These are phyloP conservation scores for Backusella circina DNA, from an alignment of 192 early-diverging fungal genomes.

Conservation along the genomic window DNA sequence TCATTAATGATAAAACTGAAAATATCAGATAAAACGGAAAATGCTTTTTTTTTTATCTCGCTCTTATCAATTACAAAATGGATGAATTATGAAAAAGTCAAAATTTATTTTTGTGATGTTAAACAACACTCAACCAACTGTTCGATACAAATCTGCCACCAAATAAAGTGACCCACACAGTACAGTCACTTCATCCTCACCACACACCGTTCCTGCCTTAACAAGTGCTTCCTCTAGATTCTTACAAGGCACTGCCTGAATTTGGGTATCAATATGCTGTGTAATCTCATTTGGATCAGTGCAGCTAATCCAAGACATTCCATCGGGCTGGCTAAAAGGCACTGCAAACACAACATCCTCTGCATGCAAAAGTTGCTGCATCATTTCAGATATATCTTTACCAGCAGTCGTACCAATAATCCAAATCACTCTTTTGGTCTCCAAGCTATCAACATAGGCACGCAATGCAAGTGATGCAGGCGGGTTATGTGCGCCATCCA, in stretches of 20 bases:
- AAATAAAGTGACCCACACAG: slow-evolving; percentile 87
- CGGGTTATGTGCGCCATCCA: slow-evolving; percentile 92
- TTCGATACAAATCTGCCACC: slow-evolving; percentile 72
- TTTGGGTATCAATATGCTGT: slow-evolving; percentile 10
- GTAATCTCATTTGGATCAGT: slow-evolving; percentile 45
- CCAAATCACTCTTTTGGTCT: slow-evolving; percentile 55
- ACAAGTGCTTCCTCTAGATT: slow-evolving; percentile 40
- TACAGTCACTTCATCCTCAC: slow-evolving; percentile 53
- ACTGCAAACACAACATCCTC: slow-evolving; percentile 67
- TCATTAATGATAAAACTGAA: too few species aligned
- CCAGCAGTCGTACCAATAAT: slow-evolving; percentile 72
- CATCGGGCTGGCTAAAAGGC: slow-evolving; percentile 70
- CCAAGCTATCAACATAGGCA: slow-evolving; percentile 55
- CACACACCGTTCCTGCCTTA: slow-evolving; percentile 20
- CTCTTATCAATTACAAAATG: too few species aligned
- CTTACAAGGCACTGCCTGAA: slow-evolving; percentile 22
- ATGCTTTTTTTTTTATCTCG: too few species aligned
- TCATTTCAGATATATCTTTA: slow-evolving; percentile 60
- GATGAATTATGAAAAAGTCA: too few species aligned
- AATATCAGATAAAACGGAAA: too few species aligned
- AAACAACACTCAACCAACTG: slow-evolving; percentile 3
- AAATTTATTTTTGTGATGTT: background rate
- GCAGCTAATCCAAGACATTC: slow-evolving; percentile 85
- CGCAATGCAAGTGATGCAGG: slow-evolving; percentile 65
- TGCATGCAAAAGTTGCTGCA: slow-evolving; percentile 50